Evolutionary conservation across 805 yeast genomes (phyloP), one percentile per base, ranked within the genome.

Genomic region (Candida sphagnicola): DNA sequence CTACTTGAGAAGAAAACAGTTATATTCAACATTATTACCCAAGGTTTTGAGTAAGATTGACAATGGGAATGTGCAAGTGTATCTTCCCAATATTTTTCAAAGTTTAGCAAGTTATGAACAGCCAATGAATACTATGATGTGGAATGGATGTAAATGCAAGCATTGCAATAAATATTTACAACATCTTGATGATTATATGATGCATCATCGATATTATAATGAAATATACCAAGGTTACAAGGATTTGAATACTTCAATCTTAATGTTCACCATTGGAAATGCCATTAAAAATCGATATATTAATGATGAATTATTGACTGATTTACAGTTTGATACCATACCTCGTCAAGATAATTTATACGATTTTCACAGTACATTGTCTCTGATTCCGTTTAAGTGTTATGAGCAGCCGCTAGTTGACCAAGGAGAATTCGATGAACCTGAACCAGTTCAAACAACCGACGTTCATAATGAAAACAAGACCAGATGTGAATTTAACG

Each of bases 81-180:
- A 75, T 3, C 67, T 80, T 0, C 88, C 90, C 2, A 77, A 78
- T 4, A 65, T 82, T 38, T 54, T 85, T 45, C 77, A 79, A 40
- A 62, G 80, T 0, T 61, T 81, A 15, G 66, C 87, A 0, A 76
- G 86, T 44, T 85, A 83, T 53, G 95, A 85, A 46, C 81, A 80
- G 40, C 54, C 81, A 5, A 78, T 80, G 53, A 82, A 86, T 33
- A 84, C 81, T 44, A 46, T 85, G 36, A 56, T 85, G 17, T 85
- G 91, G 90, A 84, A 83, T 52, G 91, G 91, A 0, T 84, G 91
- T 55, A 71, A 70, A 28, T 85, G 95, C 53, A 43, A 47, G 1
- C 75, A 70, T 45, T 85, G 95, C 49, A 60, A 61, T 11, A 62
- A 61, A 37, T 64, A 62, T 29, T 56, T 84, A 17, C 72, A 72